Evolutionary conservation across 805 yeast species (phyloP), one percentile per base, ranked within the genome.

Genomic region (Kuraishia floccosa): DNA sequence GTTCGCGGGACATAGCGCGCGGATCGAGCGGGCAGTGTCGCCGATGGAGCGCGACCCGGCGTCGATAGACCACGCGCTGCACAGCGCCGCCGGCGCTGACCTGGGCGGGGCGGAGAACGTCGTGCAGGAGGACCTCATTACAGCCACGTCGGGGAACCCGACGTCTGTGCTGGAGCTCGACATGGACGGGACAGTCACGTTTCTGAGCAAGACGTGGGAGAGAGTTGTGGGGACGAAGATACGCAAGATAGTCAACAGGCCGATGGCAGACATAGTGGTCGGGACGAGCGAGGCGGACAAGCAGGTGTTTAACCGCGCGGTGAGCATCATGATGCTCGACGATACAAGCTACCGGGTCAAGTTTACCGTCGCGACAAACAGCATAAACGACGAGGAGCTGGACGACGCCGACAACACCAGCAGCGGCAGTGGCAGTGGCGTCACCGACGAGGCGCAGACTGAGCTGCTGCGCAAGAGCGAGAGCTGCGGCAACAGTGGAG

Each of bases 151-250:
- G 2, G 64, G 68, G 36, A 77, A 76, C 38, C 81, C 83, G 2
- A 76, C 84, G 9, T 74, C 78, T n/a, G 77, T 89, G 3, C 56
- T 89, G 55, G 98, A 89, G 52, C 57, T 91, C 37, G 87, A 79
- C 44, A 55, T 85, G 47, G 78, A 77, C 43, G 85, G 96, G 19
- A 72, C 66, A 21, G 76, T 91, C n/a, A 68, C 68, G 32, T 83
- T 80, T 49, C 51, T 86, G 17, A 71, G 89, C 38, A 70, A 68
- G 39, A 71, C 78, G 39, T 89, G 96, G 96, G 79, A 76, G 39
- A 47, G 65, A 6, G 65, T 86, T 6, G 83, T 84, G 7, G 93
- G 93, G 1, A 78, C 85, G 0, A 60, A 60, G 10, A 59, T 68
- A 4, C 50, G 56, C 9, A 72, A 75, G 46, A 60, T 81, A n/a